Evolutionary conservation across 441 rosid genomes (phyloP).

Genomic region (Rhodomyrtus psidioides): DNA sequence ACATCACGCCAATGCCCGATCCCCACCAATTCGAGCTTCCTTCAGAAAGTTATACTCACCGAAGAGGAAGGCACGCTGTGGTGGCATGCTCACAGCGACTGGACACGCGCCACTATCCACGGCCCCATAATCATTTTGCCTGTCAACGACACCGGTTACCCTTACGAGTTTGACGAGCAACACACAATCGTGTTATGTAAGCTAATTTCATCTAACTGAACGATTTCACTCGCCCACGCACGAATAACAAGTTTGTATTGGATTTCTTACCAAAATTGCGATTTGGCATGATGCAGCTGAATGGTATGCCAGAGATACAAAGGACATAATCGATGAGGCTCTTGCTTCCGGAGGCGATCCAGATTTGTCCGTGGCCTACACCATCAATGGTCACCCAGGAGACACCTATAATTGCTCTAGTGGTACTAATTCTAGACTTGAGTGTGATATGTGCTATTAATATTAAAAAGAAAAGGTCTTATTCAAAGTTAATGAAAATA

Average conservation of each 20-base stretch:
- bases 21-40: neutral
- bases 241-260: neutral
- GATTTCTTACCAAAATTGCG: neutral
- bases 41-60: neutral
- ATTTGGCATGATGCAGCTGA: neutral
- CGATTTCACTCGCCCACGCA: neutral
- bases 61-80: neutral
- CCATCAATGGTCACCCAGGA: neutral
- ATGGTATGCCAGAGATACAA: neutral
- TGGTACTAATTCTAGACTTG: neutral
- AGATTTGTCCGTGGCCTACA: neutral
- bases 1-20: neutral
- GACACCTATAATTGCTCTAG: neutral
- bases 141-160: neutral
- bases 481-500: neutral
- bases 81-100: neutral
- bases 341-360: neutral
- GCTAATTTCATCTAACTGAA: neutral
- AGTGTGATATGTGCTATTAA: neutral
- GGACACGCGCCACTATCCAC: neutral
- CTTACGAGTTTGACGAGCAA: neutral
- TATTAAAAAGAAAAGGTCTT: neutral
- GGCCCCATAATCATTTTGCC: neutral
- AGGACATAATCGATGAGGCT: neutral
- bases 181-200: neutral